Evolutionary conservation across 495 filamentous ascomycete species (phyloP).

Genomic region (Pseudoneurospora amorphoporcata): DNA sequence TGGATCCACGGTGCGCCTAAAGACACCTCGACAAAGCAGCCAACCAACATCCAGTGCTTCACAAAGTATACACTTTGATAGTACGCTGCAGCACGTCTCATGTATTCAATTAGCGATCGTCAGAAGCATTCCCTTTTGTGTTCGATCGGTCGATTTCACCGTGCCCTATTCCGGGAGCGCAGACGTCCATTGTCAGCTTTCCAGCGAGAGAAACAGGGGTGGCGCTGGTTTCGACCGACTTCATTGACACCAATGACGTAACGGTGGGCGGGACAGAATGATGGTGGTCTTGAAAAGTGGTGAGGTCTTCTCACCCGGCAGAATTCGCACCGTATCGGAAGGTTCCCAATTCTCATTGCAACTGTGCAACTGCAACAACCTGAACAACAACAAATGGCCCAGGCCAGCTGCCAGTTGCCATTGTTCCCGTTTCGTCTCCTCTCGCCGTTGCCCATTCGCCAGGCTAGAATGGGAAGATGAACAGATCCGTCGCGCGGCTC

Average conservation of each 20-base stretch:
- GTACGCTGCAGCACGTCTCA: not conserved
- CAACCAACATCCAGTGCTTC: not conserved
- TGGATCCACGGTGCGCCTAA: not conserved
- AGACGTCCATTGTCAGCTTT: not conserved
- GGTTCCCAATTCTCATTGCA: conserved; percentile 1
- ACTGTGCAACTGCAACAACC: not conserved
- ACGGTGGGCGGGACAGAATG: conserved; percentile 7
- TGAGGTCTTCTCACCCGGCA: not conserved
- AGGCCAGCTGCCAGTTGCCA: not conserved
- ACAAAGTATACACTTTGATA: not conserved
- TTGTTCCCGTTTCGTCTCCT: not conserved
- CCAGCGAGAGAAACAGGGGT: conserved; percentile 3
- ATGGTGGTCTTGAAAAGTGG: conserved; percentile 9
- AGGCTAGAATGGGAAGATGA: not conserved
- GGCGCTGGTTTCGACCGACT: conserved; percentile 12
- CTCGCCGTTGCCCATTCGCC: not conserved
- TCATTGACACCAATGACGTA: conserved; percentile 25
- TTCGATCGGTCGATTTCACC: not conserved
- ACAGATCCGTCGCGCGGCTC: not conserved
- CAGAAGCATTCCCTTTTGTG: not conserved
- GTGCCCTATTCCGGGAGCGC: not conserved
- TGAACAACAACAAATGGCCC: not conserved
- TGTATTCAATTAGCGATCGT: not conserved
- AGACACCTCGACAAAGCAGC: not conserved
- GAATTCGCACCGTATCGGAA: conserved; percentile 18